These are phyloP conservation scores for Starmerella geochares DNA, from an alignment of 805 yeast genomes.

Conservation along the genomic window DNA sequence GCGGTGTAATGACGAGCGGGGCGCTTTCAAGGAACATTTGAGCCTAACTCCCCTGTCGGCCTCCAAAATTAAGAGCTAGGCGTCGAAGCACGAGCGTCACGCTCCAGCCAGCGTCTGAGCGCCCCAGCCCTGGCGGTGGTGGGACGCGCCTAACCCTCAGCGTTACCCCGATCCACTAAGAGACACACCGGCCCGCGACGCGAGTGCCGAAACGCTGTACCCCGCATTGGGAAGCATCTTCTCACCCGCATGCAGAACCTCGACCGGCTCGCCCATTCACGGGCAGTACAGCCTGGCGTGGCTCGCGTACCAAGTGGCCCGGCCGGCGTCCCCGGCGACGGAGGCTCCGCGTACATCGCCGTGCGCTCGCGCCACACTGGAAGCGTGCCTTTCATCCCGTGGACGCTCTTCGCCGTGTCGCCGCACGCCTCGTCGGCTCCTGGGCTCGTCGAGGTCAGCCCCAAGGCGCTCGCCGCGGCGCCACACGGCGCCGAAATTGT, in stretches of 20 bases:
- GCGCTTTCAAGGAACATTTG: no score
- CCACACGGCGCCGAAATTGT: conserved; percentile 7
- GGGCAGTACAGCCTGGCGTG: conserved; percentile 7
- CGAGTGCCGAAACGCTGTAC: conserved; percentile 6
- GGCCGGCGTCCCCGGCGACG: background rate
- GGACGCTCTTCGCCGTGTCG: conserved; percentile 15
- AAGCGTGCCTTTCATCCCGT: conserved; percentile 14
- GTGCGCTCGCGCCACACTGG: conserved; percentile 12
- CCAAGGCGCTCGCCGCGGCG: conserved; percentile 9
- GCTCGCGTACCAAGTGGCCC: background rate
- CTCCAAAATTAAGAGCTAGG: no score
- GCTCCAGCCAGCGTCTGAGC: background rate
- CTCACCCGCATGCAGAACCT: background rate
- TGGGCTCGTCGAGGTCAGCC: conserved; percentile 2
- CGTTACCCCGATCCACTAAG: background rate
- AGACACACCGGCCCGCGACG: conserved; percentile 2
- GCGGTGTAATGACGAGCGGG: no score
- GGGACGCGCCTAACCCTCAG: conserved; percentile 6
- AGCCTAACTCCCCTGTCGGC: no score
- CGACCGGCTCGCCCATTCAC: background rate
- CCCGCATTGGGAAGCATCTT: background rate
- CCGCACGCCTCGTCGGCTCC: background rate
- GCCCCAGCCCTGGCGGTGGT: background rate
- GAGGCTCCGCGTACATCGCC: conserved; percentile 10
- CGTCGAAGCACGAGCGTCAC: background rate